Percentiles rank a stretch among this genome's conserved stretches.
Evolutionary conservation across 768 basidiomycete genomes (phyloP).

Genomic region (Mycena kentingensis): DNA sequence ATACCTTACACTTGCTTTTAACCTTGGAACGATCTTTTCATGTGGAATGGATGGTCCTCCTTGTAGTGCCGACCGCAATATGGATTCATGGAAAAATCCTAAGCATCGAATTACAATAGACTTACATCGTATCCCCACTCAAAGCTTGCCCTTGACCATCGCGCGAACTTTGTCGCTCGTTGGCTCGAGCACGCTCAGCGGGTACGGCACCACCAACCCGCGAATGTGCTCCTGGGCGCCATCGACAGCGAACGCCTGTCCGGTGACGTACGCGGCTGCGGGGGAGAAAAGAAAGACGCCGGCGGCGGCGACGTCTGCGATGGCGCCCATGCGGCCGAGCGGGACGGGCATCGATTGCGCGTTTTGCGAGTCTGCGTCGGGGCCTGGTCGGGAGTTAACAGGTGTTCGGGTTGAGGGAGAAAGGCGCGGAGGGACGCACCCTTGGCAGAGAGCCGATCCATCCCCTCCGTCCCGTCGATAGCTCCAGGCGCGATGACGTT

Average conservation of each 20-base stretch:
- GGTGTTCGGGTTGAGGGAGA: too few species aligned
- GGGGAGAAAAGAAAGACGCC: constrained; percentile 82
- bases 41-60: too few species aligned
- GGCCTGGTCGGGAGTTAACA: constrained; percentile 16
- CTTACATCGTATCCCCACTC: too few species aligned
- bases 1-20: too few species aligned
- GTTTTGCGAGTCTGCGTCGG: constrained; percentile 12
- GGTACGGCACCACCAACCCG: constrained; percentile 56
- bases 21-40: too few species aligned
- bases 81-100: too few species aligned
- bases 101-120: too few species aligned
- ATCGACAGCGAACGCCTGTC: constrained; percentile 73
- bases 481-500: constrained; percentile 86
- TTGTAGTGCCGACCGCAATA: too few species aligned
- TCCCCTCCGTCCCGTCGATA: constrained; percentile 77
- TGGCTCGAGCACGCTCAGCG: constrained; percentile 63
- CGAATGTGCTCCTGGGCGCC: constrained; percentile 63
- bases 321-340: constrained; percentile 56
- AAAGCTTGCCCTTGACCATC: constrained; percentile 53
- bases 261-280: constrained; percentile 75
- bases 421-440: background rate
- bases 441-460: constrained; percentile 54
- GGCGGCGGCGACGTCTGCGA: constrained; percentile 69
- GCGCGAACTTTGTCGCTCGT: constrained; percentile 38
- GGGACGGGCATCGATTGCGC: constrained; percentile 37